These are phyloP conservation scores for Haematococcus sp. DNA, from an alignment of 139 green algal species.

Conservation along the genomic window DNA sequence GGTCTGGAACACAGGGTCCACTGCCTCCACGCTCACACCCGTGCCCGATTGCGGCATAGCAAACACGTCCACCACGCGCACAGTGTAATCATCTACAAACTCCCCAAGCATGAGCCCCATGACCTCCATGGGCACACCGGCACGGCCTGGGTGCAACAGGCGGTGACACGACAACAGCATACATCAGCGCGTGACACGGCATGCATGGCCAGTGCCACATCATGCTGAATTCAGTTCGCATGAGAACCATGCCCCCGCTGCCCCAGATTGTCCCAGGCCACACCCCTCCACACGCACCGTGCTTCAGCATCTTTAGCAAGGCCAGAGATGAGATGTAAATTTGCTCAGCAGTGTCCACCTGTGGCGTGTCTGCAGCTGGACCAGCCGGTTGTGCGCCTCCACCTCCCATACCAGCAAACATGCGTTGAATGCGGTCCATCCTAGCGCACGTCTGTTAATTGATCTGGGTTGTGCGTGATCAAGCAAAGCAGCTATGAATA, in stretches of 20 bases:
- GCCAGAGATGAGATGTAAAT: constrained; percentile 98
- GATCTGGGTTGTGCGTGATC: neutral
- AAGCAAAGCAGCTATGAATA: neutral
- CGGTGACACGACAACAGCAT: neutral
- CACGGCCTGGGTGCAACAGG: constrained; percentile 66
- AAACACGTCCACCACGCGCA: constrained; percentile 98
- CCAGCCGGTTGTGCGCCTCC: constrained; percentile 18
- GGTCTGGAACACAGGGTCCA: constrained; percentile 99
- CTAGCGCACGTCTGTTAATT: neutral
- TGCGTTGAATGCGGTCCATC: constrained; percentile 75
- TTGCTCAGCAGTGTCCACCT: constrained; percentile 92
- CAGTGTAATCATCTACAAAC: constrained; percentile 99
- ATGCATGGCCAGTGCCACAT: too few relatives aligned
- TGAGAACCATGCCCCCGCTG: too few relatives aligned
- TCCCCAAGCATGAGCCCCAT: constrained; percentile 99
- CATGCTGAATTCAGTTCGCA: neutral
- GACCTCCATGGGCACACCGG: constrained; percentile 99
- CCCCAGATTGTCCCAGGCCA: neutral
- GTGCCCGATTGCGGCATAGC: constrained; percentile 98
- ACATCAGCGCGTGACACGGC: too few relatives aligned
- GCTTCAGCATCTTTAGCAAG: constrained; percentile 99
- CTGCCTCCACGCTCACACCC: constrained; percentile 95
- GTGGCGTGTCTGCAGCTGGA: constrained; percentile 39
- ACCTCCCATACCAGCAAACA: constrained; percentile 50
- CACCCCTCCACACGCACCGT: constrained; percentile 61